Percentiles rank a stretch among this genome's conserved stretches.
These are phyloP conservation scores for Cordyceps sp. DNA, from an alignment of 2,329 filamentous ascomycete genomes.

Conservation along the genomic window DNA sequence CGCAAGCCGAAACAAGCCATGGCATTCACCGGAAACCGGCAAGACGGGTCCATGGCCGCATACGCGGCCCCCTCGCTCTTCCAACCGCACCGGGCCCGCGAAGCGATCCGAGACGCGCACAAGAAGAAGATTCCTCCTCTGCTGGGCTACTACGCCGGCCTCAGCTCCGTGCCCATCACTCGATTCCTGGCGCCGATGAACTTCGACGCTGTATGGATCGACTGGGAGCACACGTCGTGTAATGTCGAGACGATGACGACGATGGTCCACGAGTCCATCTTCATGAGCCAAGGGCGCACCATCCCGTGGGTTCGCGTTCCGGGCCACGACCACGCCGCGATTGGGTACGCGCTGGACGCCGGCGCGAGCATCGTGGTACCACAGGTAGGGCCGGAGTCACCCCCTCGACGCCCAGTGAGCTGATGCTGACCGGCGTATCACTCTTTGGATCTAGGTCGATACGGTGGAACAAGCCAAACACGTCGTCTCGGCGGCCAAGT, in stretches of 20 bases:
- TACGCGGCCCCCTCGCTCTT: conserved; percentile 22
- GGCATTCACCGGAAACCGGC: too few relatives aligned
- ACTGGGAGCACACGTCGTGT: conserved; percentile 30
- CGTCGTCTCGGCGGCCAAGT: conserved; percentile 25
- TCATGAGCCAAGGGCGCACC: conserved; percentile 25
- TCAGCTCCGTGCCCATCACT: conserved; percentile 21
- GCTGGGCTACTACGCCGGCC: conserved; percentile 22
- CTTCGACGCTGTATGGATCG: conserved; percentile 26
- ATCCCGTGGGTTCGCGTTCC: conserved; percentile 28
- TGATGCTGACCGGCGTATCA: too few relatives aligned
- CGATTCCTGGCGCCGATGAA: conserved; percentile 24
- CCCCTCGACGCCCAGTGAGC: too few relatives aligned
- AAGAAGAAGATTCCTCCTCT: conserved; percentile 25
- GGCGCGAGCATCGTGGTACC: conserved; percentile 30
- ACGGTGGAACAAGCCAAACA: conserved; percentile 27
- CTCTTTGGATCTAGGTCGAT: too few relatives aligned
- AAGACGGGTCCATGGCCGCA: too few relatives aligned
- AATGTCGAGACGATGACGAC: conserved; percentile 32
- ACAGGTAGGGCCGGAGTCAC: too few relatives aligned
- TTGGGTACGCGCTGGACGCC: conserved; percentile 28
- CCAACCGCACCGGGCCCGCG: conserved; percentile 26
- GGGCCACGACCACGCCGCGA: conserved; percentile 27
- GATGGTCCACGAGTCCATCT: conserved; percentile 28
- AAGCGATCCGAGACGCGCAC: conserved; percentile 28
- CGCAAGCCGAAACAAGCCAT: too few relatives aligned